Evolutionary conservation across 2,329 filamentous ascomycete species (phyloP).

Genomic region (Colletotrichum sp.): DNA sequence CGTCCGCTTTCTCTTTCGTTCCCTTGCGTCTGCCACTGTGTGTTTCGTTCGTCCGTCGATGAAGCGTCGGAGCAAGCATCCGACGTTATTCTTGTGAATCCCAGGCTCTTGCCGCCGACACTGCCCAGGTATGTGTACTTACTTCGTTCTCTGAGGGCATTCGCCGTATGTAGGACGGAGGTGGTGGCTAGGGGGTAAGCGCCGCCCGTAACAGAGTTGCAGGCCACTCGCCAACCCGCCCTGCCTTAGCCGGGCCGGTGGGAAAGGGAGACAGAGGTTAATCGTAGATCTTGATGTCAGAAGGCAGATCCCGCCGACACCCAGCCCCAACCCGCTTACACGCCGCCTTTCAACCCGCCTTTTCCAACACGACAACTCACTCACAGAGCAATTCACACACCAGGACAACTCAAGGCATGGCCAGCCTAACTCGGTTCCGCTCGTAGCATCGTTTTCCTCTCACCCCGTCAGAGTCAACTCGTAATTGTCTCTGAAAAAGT

Average conservation of each 20-base stretch:
- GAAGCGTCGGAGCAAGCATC: conserved; percentile 2
- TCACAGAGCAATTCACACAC: not conserved
- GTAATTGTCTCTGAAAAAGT: not conserved
- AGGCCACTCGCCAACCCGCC: not conserved
- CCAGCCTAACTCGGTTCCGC: not conserved
- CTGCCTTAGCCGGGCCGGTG: conserved; percentile 9
- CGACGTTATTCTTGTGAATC: not conserved
- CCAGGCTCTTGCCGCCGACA: not conserved
- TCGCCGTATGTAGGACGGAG: not conserved
- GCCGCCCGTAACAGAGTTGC: not conserved
- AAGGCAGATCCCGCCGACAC: not conserved
- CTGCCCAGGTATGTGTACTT: not conserved
- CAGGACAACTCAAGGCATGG: not conserved
- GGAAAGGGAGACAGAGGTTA: not conserved
- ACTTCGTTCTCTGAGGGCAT: not conserved
- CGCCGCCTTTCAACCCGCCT: not conserved
- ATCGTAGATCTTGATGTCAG: not conserved
- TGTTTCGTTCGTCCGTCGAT: not conserved
- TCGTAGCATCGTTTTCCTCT: not conserved
- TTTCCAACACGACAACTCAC: not conserved
- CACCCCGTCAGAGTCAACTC: not conserved
- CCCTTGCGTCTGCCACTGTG: not conserved
- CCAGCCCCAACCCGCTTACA: not conserved
- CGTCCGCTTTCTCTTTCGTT: not conserved
- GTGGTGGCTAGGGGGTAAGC: not conserved